phyloP scores from a whole-genome alignment of 169 alveolate species.

The Plasmodium yoelii region DNA sequence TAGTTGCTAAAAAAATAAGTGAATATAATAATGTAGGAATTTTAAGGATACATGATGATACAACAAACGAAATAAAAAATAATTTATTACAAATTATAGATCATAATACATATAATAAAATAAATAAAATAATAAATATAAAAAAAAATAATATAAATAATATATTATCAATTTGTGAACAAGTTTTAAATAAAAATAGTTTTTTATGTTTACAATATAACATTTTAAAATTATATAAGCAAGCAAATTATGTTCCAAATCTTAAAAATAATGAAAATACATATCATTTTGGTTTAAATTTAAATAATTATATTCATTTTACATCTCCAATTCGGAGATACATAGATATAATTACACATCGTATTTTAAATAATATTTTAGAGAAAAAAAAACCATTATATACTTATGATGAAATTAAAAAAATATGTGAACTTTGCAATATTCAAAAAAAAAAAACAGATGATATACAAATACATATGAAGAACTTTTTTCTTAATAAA shows the following conservation, averaged over 20 bases:
- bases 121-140: conserved; percentile 29
- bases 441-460: conserved; percentile 84
- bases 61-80: conserved; percentile 80
- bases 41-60: conserved; percentile 83
- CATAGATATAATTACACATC: conserved; percentile 97
- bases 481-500: conserved; percentile 82
- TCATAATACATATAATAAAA: conserved; percentile 51
- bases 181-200: conserved; percentile 78
- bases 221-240: conserved; percentile 82
- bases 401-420: conserved; percentile 71
- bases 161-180: conserved; percentile 74
- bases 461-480: conserved; percentile 86
- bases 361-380: conserved; percentile 88
- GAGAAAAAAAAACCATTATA: conserved; percentile 26
- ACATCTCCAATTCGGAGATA: conserved; percentile 99
- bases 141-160: conserved; percentile 23
- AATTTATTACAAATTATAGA: conserved; percentile 60
- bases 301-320: conserved; percentile 97
- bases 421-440: conserved; percentile 85
- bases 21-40: conserved; percentile 75
- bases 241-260: conserved; percentile 81
- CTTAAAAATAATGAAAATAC: conserved; percentile 59
- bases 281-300: conserved; percentile 97
- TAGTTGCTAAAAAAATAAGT: conserved; percentile 82
- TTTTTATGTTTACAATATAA: conserved; percentile 80